These are phyloP conservation scores for Begonia masoniana DNA, from an alignment of 306 rosid species.

Conservation along the genomic window DNA sequence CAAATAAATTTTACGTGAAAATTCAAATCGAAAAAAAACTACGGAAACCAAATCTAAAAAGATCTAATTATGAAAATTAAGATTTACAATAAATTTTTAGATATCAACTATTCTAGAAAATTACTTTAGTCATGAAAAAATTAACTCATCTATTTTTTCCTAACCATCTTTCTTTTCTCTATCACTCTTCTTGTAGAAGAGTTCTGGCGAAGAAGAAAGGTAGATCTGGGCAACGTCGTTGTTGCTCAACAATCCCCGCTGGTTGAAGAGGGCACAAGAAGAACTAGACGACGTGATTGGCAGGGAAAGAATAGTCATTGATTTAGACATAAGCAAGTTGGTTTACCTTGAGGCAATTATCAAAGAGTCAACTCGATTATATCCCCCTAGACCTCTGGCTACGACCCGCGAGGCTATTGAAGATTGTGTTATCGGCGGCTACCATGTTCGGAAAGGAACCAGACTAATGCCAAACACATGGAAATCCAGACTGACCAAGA, in stretches of 20 bases:
- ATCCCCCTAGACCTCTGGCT: background rate
- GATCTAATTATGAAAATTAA: too few relatives aligned
- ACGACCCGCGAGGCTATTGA: too few relatives aligned
- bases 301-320: background rate
- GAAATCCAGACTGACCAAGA: slow-evolving; percentile 43
- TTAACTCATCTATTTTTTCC: too few relatives aligned
- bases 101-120: too few relatives aligned
- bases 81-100: too few relatives aligned
- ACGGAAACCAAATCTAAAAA: too few relatives aligned
- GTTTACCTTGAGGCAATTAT: slow-evolving; percentile 1
- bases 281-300: background rate
- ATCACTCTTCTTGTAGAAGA: too few relatives aligned
- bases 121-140: too few relatives aligned
- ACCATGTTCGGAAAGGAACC: slow-evolving; percentile 28
- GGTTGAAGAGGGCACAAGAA: background rate
- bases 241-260: background rate
- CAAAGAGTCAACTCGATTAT: background rate
- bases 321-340: background rate
- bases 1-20: too few relatives aligned
- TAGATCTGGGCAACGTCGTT: slow-evolving; percentile 4
- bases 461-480: slow-evolving; percentile 27
- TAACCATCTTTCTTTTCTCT: too few relatives aligned
- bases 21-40: too few relatives aligned
- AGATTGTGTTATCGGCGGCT: slow-evolving; percentile 12
- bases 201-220: too few relatives aligned